Evolutionary conservation across 495 filamentous ascomycete genomes (phyloP).

Genomic region (Letharia lupina): DNA sequence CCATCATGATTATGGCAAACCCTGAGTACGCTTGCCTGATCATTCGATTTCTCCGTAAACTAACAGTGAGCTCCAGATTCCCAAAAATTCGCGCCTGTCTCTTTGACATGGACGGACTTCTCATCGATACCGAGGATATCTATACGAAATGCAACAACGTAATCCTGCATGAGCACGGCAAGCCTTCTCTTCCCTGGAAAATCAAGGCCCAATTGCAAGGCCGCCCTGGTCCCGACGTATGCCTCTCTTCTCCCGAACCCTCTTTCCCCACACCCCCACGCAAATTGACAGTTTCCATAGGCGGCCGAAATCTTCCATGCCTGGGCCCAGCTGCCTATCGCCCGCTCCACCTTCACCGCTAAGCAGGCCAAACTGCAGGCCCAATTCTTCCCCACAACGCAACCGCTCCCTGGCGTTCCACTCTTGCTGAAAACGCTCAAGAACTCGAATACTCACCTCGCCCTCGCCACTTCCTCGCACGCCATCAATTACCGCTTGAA

Average conservation of each 20-base stretch:
- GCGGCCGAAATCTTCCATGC: slow-evolving; percentile 55
- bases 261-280: slow-evolving; percentile 21
- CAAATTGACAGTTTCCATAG: slow-evolving; percentile 27
- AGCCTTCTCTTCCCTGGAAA: slow-evolving; percentile 71
- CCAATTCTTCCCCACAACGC: slow-evolving; percentile 60
- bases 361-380: slow-evolving; percentile 54
- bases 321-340: slow-evolving; percentile 84
- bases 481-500: slow-evolving; percentile 68
- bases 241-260: slow-evolving; percentile 31
- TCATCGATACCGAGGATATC: slow-evolving; percentile 88
- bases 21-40: slow-evolving; percentile 22
- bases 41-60: slow-evolving; percentile 5
- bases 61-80: slow-evolving; percentile 37
- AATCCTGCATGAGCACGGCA: slow-evolving; percentile 65
- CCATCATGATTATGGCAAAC: slow-evolving; percentile 21
- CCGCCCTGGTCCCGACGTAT: slow-evolving; percentile 65
- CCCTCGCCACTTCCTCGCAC: slow-evolving; percentile 76
- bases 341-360: slow-evolving; percentile 50
- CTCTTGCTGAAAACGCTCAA: slow-evolving; percentile 51
- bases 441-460: slow-evolving; percentile 59
- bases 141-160: slow-evolving; percentile 79
- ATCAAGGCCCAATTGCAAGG: slow-evolving; percentile 94
- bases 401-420: slow-evolving; percentile 71
- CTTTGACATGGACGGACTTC: slow-evolving; percentile 97
- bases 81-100: slow-evolving; percentile 84